Conservation (phyloP, 176 grass and related monocot species). For the Cenchrus americanus region DNA sequence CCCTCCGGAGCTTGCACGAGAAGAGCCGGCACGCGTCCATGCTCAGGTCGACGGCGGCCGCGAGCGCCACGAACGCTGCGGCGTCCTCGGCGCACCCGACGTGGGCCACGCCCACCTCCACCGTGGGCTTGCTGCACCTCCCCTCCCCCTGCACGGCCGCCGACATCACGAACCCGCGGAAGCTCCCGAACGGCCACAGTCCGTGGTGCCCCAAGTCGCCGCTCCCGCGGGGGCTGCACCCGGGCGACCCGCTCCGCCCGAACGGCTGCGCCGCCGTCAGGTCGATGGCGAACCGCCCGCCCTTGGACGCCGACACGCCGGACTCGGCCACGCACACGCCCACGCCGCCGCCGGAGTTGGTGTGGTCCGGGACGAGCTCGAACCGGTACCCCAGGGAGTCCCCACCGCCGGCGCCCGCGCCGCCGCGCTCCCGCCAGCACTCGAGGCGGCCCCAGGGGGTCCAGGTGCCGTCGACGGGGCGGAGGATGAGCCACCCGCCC, state of each 20-base stretch:
- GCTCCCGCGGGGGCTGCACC: conserved; percentile 60
- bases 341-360: conserved; percentile 39
- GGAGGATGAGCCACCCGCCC: conserved; percentile 75
- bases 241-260: conserved; percentile 45
- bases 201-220: conserved; percentile 55
- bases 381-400: conserved; percentile 66
- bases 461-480: conserved; percentile 69
- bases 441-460: conserved; percentile 75
- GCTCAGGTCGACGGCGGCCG: conserved; percentile 71
- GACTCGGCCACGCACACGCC: conserved; percentile 60
- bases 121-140: conserved; percentile 38
- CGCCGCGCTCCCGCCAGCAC: conserved; percentile 72
- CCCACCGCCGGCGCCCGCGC: not conserved
- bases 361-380: conserved; percentile 44
- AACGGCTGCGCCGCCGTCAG: conserved; percentile 53
- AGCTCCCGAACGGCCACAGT: conserved; percentile 63
- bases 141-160: conserved; percentile 61
- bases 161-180: conserved; percentile 81
- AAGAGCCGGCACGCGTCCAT: conserved; percentile 79
- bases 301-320: conserved; percentile 30
- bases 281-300: conserved; percentile 68
- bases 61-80: conserved; percentile 68
- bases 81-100: conserved; percentile 77
- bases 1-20: conserved; percentile 58
- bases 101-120: conserved; percentile 70